phyloP scores from a whole-genome alignment of 768 basidiomycete genomes.

The Flagelloscypha sp. region DNA sequence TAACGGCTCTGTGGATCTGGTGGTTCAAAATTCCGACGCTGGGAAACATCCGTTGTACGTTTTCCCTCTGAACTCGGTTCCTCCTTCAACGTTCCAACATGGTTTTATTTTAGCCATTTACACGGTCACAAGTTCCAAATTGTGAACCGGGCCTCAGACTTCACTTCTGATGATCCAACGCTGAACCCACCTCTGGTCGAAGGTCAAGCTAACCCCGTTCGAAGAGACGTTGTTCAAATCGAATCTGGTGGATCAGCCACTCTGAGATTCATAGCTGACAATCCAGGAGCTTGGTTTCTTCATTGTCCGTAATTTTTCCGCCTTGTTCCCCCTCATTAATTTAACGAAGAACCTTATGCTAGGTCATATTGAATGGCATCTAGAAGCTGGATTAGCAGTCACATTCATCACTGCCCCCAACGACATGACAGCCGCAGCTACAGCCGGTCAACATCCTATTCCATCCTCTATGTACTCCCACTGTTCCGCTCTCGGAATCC shows the following conservation, averaged over 20 bases:
- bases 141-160: slow-evolving; percentile 63
- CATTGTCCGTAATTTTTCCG: slow-evolving; percentile 49
- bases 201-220: slow-evolving; percentile 78
- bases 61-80: slow-evolving; percentile 1
- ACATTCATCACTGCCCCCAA: slow-evolving; percentile 82
- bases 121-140: slow-evolving; percentile 88
- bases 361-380: slow-evolving; percentile 86
- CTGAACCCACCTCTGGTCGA: slow-evolving; percentile 78
- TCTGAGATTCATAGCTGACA: slow-evolving; percentile 77
- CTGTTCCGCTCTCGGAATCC: slow-evolving; percentile 53
- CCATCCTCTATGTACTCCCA: slow-evolving; percentile 64
- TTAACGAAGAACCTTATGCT: not conserved
- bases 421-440: slow-evolving; percentile 53
- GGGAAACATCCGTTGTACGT: slow-evolving; percentile 82
- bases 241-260: slow-evolving; percentile 61
- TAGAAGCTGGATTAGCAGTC: slow-evolving; percentile 76
- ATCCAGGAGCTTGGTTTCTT: slow-evolving; percentile 87
- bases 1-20: slow-evolving; percentile 68
- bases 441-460: slow-evolving; percentile 38
- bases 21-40: slow-evolving; percentile 61
- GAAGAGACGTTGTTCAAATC: slow-evolving; percentile 84
- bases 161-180: slow-evolving; percentile 59
- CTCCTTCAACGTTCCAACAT: slow-evolving; percentile 1
- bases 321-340: slow-evolving; percentile 1
- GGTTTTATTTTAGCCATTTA: slow-evolving; percentile 55